phyloP scores from a whole-genome alignment of 1,284 basidiomycete genomes.

The Ustilago crameri region DNA sequence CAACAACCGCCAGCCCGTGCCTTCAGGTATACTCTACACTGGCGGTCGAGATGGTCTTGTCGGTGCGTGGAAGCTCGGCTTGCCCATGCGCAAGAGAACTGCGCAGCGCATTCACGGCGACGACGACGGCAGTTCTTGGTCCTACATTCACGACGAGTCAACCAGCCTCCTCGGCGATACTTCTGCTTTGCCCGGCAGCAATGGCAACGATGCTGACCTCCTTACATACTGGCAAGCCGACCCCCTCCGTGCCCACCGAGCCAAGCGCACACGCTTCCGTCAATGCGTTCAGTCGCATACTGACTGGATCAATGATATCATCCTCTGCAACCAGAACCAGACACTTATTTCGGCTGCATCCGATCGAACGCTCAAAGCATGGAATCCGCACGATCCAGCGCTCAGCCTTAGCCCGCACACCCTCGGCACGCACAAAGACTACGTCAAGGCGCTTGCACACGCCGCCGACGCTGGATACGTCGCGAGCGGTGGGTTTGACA shows the following conservation, averaged over 20 bases:
- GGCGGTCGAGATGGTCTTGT: conserved; percentile 92
- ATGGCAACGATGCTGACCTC: conserved; percentile 13
- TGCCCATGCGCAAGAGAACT: conserved; percentile 73
- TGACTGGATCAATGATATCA: conserved; percentile 96
- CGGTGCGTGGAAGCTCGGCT: conserved; percentile 87
- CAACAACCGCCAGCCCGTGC: conserved; percentile 63
- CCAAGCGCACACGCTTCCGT: conserved; percentile 35
- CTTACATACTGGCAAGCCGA: conserved; percentile 50
- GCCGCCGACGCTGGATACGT: conserved; percentile 55
- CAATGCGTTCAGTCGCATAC: conserved; percentile 70
- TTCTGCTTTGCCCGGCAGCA: conserved; percentile 12
- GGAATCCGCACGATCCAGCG: conserved; percentile 82
- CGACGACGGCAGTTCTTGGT: conserved; percentile 11
- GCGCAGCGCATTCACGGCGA: conserved; percentile 13
- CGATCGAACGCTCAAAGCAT: conserved; percentile 92
- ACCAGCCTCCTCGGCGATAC: conserved; percentile 30
- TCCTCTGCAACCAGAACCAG: conserved; percentile 91
- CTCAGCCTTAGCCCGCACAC: conserved; percentile 74
- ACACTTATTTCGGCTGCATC: conserved; percentile 95
- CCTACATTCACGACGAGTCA: conserved; percentile 19
- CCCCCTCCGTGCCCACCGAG: conserved; percentile 27
- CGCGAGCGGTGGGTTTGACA: conserved; percentile 95
- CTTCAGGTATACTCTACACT: conserved; percentile 91
- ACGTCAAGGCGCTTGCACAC: conserved; percentile 79
- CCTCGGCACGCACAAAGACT: conserved; percentile 90